A percentile compares a stretch with the other conserved stretches of the same genome.
Evolutionary conservation across 2,329 filamentous ascomycete genomes (phyloP).

Genomic region (Drechslerella coelobrocha): DNA sequence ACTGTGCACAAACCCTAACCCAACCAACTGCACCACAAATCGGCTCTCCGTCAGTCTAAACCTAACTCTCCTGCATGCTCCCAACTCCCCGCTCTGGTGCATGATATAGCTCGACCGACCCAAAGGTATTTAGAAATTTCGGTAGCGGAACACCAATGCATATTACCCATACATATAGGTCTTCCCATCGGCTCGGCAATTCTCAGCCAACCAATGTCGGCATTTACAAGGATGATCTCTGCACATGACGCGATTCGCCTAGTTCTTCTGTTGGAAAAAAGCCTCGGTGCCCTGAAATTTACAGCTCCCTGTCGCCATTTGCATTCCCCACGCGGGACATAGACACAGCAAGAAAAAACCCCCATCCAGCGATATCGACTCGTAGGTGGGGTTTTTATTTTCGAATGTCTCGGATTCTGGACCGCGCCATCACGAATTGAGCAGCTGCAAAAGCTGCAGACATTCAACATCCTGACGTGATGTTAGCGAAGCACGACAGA

Average conservation of each 20-base stretch:
- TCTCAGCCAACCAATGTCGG: neutral
- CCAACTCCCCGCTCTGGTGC: no score
- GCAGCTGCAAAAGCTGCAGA: slow-evolving; percentile 38
- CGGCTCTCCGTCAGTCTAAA: no score
- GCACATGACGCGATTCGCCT: neutral
- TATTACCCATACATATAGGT: no score
- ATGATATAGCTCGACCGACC: no score
- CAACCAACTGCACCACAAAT: no score
- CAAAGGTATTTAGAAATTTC: no score
- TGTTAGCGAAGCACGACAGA: slow-evolving; percentile 45
- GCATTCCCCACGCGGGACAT: neutral
- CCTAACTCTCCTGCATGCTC: no score
- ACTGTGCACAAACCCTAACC: no score
- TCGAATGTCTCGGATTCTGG: slow-evolving; percentile 43
- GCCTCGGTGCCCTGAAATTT: neutral
- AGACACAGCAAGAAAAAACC: slow-evolving; percentile 19
- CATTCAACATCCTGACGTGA: slow-evolving; percentile 6
- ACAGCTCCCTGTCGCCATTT: neutral
- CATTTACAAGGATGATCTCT: neutral
- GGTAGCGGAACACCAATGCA: no score
- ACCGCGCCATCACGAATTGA: slow-evolving; percentile 40
- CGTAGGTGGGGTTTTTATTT: slow-evolving; percentile 14
- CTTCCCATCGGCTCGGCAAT: neutral
- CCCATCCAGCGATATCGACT: slow-evolving; percentile 21
- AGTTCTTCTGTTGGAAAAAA: neutral